Evolutionary conservation across 2,329 filamentous ascomycete species (phyloP).

Genomic region (Ceratocystis ficicola): DNA sequence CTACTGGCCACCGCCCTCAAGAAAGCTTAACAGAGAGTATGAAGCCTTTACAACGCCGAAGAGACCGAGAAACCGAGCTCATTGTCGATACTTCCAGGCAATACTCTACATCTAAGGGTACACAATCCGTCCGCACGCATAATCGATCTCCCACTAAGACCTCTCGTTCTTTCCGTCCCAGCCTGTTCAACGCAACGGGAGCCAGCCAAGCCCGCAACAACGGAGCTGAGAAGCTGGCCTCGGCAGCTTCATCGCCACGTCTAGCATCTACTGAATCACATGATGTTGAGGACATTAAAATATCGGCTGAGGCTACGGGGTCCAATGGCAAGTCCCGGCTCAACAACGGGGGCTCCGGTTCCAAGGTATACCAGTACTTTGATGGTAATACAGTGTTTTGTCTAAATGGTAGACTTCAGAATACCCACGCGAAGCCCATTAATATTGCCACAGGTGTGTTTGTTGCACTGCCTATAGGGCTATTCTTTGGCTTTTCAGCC

Average conservation of each 20-base stretch:
- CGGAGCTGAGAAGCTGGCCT: slow-evolving; percentile 73
- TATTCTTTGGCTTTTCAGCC: slow-evolving; percentile 80
- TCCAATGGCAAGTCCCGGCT: slow-evolving; percentile 28
- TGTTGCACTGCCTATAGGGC: slow-evolving; percentile 60
- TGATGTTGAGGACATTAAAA: slow-evolving; percentile 27
- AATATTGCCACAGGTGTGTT: slow-evolving; percentile 77
- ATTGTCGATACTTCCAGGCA: slow-evolving; percentile 49
- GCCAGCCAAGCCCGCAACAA: slow-evolving; percentile 43
- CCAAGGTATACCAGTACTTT: slow-evolving; percentile 84
- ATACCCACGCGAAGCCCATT: slow-evolving; percentile 74
- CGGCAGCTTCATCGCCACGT: slow-evolving; percentile 45
- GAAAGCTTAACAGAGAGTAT: slow-evolving; percentile 66
- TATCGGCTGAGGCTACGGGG: slow-evolving; percentile 29
- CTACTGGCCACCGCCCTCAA: slow-evolving; percentile 46
- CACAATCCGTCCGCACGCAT: slow-evolving; percentile 19
- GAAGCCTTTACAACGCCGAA: slow-evolving; percentile 50
- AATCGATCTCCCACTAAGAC: slow-evolving; percentile 54
- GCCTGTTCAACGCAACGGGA: slow-evolving; percentile 49
- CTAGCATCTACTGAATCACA: slow-evolving; percentile 48
- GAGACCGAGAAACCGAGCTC: slow-evolving; percentile 33
- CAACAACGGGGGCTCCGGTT: slow-evolving; percentile 32
- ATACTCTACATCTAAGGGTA: slow-evolving; percentile 34
- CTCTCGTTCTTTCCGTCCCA: slow-evolving; percentile 63
- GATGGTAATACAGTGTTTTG: slow-evolving; percentile 88
- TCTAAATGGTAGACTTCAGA: slow-evolving; percentile 73